Conservation (phyloP, 2,329 filamentous ascomycete species). For the Diaporthe sp. region DNA sequence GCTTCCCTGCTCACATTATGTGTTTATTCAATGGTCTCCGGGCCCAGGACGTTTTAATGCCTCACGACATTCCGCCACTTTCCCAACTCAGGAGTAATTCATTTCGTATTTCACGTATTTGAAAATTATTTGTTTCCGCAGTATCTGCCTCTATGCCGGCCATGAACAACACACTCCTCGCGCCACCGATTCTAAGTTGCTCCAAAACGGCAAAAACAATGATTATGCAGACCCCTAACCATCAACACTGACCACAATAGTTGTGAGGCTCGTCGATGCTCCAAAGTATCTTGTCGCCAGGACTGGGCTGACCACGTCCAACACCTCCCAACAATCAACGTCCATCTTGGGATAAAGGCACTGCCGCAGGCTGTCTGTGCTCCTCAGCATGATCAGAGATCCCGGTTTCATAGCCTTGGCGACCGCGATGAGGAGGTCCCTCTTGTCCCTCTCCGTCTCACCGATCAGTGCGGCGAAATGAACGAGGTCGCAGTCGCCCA, state of each 20-base stretch:
- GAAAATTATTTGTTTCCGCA: not conserved
- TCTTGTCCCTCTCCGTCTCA: constrained; percentile 33
- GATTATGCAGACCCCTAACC: not conserved
- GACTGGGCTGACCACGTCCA: constrained; percentile 28
- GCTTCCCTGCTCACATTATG: not conserved
- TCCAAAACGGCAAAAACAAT: not conserved
- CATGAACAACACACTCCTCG: not conserved
- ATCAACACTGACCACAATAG: constrained; percentile 33
- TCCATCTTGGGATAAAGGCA: constrained; percentile 33
- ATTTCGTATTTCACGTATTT: not conserved
- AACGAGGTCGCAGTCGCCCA: constrained; percentile 29
- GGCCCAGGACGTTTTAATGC: not conserved
- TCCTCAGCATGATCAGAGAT: constrained; percentile 29
- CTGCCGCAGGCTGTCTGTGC: constrained; percentile 32
- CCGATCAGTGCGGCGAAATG: constrained; percentile 32
- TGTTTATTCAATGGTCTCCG: not conserved
- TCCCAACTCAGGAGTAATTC: no score
- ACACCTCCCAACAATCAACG: constrained; percentile 28
- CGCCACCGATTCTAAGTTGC: not conserved
- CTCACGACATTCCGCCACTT: no score
- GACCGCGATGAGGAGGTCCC: constrained; percentile 28
- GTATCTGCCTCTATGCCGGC: not conserved
- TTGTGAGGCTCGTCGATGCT: constrained; percentile 29
- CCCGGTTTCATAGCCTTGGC: constrained; percentile 27
- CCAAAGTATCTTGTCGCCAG: constrained; percentile 33